Base-by-base conservation (phyloP, 768 basidiomycete species). In the Clitopilus hobsonii region DNA sequence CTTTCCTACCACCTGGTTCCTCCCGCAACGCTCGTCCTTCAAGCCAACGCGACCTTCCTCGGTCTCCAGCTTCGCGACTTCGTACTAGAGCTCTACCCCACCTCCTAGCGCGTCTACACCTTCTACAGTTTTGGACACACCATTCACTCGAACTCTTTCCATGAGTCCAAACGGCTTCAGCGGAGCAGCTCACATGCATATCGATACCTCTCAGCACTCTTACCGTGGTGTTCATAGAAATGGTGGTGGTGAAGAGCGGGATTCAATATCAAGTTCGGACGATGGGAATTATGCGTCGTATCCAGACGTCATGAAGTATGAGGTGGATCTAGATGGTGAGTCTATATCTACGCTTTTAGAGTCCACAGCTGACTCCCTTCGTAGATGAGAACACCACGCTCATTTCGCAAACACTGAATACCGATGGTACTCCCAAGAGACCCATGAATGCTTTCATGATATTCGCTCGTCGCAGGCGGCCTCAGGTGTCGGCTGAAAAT, bases 371-470 rank as follows among this genome's bases (percentile, higher is more conserved):
- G 57, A 48, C 5, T 28, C 22, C 27, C 25, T 56, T 32, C 27
- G 32, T 36, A 60, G 72, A 74, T 54, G 64, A 71, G 54, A 69
- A 71, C 53, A 55, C 64, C 30, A 72, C 85, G 1, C 69, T 91
- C 66, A 92, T 85, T 18, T 82, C 82, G 3, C 91, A 93, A 69
- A 85, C 88, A 13, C 79, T 93, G 55, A 94, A 94, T 67, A 78
- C 88, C 1, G 91, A 94, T 61, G 91, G 91, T 24, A 92, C 90
- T 48, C 91, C 91, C 23, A 92, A 92, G 67, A 84, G 91, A 11
- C 91, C 91, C 28, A 93, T 94, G 91, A 94, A 94, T 68, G 91
- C 91, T 20, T 94, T 94, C 74, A 93, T 94, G 91, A 93, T 94
- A 56, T 94, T 92, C 63, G 91, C 91, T 57, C 82, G 91, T 22